Conservation (phyloP, 1,139 yeast species). For the Hemisphaericaspora subhashii region DNA sequence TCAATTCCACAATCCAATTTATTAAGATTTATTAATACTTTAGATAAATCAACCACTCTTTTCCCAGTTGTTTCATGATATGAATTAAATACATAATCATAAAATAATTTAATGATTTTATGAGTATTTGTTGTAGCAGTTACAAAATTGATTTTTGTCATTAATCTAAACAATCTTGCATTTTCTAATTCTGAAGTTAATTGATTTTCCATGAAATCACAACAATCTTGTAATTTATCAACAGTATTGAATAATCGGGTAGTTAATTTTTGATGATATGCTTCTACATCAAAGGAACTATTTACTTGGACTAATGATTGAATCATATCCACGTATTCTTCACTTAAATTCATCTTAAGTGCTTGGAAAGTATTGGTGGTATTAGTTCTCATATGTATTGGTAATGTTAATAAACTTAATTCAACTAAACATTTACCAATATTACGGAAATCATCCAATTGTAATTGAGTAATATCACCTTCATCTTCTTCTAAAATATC, state of each 20-base stretch:
- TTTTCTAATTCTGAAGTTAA: slow-evolving; percentile 80
- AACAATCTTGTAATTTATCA: slow-evolving; percentile 55
- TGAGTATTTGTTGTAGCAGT: slow-evolving; percentile 63
- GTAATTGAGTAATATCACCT: slow-evolving; percentile 6
- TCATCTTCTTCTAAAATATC: slow-evolving; percentile 52
- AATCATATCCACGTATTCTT: slow-evolving; percentile 23
- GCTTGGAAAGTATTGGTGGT: slow-evolving; percentile 9
- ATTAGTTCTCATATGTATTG: slow-evolving; percentile 24
- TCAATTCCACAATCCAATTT: slow-evolving; percentile 92
- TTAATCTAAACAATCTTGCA: slow-evolving; percentile 77
- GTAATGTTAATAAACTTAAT: slow-evolving; percentile 48
- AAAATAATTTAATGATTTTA: slow-evolving; percentile 73
- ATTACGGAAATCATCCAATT: slow-evolving; percentile 44
- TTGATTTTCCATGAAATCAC: slow-evolving; percentile 68
- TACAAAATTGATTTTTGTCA: slow-evolving; percentile 78
- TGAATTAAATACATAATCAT: slow-evolving; percentile 85
- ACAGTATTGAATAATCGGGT: slow-evolving; percentile 43
- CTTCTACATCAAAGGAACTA: slow-evolving; percentile 17
- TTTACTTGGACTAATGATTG: slow-evolving; percentile 14
- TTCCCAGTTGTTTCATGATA: slow-evolving; percentile 66
- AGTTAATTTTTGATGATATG: slow-evolving; percentile 38
- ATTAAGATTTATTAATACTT: slow-evolving; percentile 75
- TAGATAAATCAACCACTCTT: slow-evolving; percentile 79
- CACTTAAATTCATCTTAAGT: slow-evolving; percentile 21
- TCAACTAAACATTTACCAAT: slow-evolving; percentile 63